Percentiles rank a stretch among this genome's conserved stretches.
These are phyloP conservation scores for Fistulinella prunicolor DNA, from an alignment of 768 basidiomycete species.

Conservation along the genomic window DNA sequence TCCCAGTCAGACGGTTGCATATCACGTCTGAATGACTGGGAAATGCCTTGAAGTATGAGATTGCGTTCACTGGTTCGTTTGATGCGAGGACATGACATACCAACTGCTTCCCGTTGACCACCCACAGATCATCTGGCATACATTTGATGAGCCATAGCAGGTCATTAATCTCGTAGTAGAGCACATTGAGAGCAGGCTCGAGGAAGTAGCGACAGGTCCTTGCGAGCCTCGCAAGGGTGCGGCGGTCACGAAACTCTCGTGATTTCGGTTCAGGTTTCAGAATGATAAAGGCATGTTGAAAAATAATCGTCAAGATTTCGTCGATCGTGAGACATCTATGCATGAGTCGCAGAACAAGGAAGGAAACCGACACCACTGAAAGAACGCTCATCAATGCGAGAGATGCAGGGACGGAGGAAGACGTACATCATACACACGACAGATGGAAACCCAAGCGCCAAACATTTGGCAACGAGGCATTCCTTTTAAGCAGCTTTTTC, in stretches of 20 bases:
- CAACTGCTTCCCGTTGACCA: constrained; percentile 30
- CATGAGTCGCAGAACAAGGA: constrained; percentile 23
- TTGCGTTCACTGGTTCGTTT: neutral
- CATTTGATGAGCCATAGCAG: constrained; percentile 32
- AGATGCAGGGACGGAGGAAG: neutral
- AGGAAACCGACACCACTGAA: constrained; percentile 15
- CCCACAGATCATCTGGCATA: constrained; percentile 33
- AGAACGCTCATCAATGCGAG: neutral
- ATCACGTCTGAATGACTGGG: constrained; percentile 22
- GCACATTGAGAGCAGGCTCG: constrained; percentile 31
- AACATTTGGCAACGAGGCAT: neutral
- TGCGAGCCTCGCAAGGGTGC: constrained; percentile 32
- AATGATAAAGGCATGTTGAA: constrained; percentile 29
- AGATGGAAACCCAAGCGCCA: constrained; percentile 13
- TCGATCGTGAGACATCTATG: constrained; percentile 33
- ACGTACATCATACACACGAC: constrained; percentile 27
- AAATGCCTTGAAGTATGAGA: constrained; percentile 4
- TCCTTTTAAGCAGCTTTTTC: constrained; percentile 16
- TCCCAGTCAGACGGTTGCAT: constrained; percentile 27
- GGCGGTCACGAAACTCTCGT: constrained; percentile 28
- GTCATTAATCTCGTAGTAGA: constrained; percentile 31
- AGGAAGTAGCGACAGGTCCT: constrained; percentile 31
- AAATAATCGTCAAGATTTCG: constrained; percentile 32
- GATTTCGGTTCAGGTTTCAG: constrained; percentile 28
- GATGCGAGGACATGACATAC: constrained; percentile 8